Evolutionary conservation across 352 stramenopile genomes (phyloP).

Genomic region (Pythium aphanidermatum): DNA sequence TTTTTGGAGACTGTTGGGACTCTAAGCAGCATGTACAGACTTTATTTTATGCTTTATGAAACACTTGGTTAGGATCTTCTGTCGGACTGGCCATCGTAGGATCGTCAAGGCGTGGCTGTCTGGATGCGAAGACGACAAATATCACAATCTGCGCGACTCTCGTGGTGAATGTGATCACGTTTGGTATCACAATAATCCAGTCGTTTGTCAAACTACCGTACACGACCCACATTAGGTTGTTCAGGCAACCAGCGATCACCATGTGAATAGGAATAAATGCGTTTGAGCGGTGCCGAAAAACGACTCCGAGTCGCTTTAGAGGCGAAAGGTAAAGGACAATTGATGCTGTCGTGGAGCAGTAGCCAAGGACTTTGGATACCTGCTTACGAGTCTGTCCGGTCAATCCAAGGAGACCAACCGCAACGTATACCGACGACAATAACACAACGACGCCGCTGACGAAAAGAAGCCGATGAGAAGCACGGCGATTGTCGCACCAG

Average conservation of each 20-base stretch:
- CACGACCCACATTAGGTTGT: slow-evolving; percentile 41
- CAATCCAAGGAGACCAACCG: neutral
- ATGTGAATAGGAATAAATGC: slow-evolving; percentile 42
- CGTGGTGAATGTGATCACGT: slow-evolving; percentile 32
- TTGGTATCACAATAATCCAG: slow-evolving; percentile 49
- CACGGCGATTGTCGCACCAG: neutral
- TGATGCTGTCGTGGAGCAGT: neutral
- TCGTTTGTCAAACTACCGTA: slow-evolving; percentile 36
- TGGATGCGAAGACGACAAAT: no score
- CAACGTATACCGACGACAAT: neutral
- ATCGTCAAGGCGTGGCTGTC: no score
- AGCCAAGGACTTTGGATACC: neutral
- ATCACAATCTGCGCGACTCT: no score
- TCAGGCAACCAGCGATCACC: slow-evolving; percentile 31
- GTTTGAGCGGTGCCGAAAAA: slow-evolving; percentile 20
- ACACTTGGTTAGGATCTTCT: no score
- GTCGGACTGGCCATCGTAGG: no score
- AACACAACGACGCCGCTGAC: neutral
- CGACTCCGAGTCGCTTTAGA: no score
- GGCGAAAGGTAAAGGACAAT: neutral
- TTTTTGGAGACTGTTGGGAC: no score
- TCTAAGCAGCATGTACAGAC: no score
- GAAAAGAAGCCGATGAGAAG: neutral
- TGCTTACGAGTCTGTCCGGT: neutral
- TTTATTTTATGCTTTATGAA: no score